phyloP scores from a whole-genome alignment of 495 filamentous ascomycete species.

The Hamigera avellanea region DNA sequence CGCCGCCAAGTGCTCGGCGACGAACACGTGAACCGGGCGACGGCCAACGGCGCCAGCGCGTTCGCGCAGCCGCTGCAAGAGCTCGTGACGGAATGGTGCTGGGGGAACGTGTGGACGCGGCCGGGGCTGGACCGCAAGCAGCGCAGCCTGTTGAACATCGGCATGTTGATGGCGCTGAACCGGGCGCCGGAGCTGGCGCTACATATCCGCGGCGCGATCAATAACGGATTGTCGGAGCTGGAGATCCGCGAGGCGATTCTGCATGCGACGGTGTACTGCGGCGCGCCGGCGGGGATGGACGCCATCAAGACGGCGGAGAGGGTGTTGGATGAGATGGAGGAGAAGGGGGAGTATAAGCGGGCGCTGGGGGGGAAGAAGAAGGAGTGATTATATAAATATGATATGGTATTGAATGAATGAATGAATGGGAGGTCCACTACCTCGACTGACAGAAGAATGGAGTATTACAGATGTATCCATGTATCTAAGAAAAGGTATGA shows the following conservation, averaged over 20 bases:
- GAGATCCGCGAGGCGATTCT: conserved; percentile 45
- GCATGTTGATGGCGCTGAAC: conserved; percentile 42
- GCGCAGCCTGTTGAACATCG: conserved; percentile 39
- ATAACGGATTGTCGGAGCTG: conserved; percentile 38
- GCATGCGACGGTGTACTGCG: conserved; percentile 43
- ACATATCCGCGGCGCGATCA: conserved; percentile 42
- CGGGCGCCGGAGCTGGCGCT: conserved; percentile 37
- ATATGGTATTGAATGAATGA: no score
- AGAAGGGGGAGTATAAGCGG: no score
- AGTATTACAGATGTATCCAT: no score
- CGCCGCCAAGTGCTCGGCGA: conserved; percentile 41
- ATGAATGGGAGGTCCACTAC: no score
- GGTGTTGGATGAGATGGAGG: no score
- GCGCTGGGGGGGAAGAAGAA: no score
- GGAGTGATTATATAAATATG: no score
- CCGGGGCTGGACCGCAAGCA: conserved; percentile 43
- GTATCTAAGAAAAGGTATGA: no score
- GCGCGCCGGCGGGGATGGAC: conserved; percentile 32
- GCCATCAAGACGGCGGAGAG: no score
- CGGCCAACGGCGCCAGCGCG: conserved; percentile 25
- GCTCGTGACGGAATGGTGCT: conserved; percentile 41
- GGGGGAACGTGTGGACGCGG: conserved; percentile 43
- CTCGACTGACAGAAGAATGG: no score
- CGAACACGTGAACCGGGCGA: conserved; percentile 34
- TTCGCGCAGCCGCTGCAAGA: conserved; percentile 42